A percentile compares a stretch with the other conserved stretches of the same genome.
phyloP scores from a whole-genome alignment of 2,329 filamentous ascomycete genomes.

The Coniochaeta ligniaria region DNA sequence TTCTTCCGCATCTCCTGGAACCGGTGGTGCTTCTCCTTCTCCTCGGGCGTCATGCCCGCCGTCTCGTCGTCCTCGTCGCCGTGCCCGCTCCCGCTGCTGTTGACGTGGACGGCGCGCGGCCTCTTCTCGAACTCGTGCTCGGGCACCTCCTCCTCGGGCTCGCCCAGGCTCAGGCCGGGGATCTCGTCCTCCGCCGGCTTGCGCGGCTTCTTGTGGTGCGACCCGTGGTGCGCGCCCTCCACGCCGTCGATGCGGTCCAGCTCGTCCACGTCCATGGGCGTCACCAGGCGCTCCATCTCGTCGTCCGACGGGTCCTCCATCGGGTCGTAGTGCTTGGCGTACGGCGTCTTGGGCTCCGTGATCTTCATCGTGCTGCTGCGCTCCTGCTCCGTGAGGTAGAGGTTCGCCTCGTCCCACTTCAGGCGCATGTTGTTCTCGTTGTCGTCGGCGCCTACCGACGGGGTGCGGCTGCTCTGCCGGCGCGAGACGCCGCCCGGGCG shows the following conservation, averaged over 20 bases:
- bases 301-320: slow-evolving; percentile 81
- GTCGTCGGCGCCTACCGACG: slow-evolving; percentile 34
- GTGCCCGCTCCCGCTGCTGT: slow-evolving; percentile 49
- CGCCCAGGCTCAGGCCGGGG: slow-evolving; percentile 83
- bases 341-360: slow-evolving; percentile 95
- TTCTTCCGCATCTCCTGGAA: slow-evolving; percentile 91
- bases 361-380: slow-evolving; percentile 98
- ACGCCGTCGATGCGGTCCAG: slow-evolving; percentile 56
- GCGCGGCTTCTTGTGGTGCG: slow-evolving; percentile 14
- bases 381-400: slow-evolving; percentile 95
- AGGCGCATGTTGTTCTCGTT: slow-evolving; percentile 57
- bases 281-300: slow-evolving; percentile 46
- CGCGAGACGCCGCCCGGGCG: slow-evolving; percentile 61
- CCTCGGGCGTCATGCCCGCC: slow-evolving; percentile 57
- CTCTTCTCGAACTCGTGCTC: slow-evolving; percentile 34
- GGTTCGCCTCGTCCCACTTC: slow-evolving; percentile 98
- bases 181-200: slow-evolving; percentile 63
- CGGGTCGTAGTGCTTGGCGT: slow-evolving; percentile 86
- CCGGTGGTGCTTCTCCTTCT: slow-evolving; percentile 81
- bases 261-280: slow-evolving; percentile 69
- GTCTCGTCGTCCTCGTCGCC: slow-evolving; percentile 49
- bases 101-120: slow-evolving; percentile 75
- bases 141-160: slow-evolving; percentile 71
- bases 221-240: slow-evolving; percentile 7
- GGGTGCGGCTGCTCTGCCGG: slow-evolving; percentile 35